These are phyloP conservation scores for Blastobotrys peoriensis DNA, from an alignment of 805 yeast species.

Conservation along the genomic window DNA sequence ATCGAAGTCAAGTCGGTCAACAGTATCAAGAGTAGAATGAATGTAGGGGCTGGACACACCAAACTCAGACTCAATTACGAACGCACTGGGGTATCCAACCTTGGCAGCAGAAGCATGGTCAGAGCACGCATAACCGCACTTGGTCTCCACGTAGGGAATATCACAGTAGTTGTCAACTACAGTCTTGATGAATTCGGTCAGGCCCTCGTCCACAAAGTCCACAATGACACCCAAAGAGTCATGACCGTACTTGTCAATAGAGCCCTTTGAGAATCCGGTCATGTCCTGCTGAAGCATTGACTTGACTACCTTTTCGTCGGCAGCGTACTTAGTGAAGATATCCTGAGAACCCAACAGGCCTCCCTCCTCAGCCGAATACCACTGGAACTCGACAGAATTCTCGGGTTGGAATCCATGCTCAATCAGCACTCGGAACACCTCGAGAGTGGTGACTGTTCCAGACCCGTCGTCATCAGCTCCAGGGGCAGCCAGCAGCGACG, in stretches of 20 bases:
- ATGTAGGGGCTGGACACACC: slow-evolving; percentile 59
- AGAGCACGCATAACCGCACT: slow-evolving; percentile 89
- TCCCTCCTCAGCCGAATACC: slow-evolving; percentile 93
- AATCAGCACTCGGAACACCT: slow-evolving; percentile 61
- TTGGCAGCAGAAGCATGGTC: slow-evolving; percentile 85
- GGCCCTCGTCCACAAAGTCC: slow-evolving; percentile 53
- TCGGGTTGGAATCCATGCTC: slow-evolving; percentile 44
- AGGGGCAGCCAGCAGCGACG: slow-evolving; percentile 65
- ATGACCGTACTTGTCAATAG: slow-evolving; percentile 44
- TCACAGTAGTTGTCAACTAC: slow-evolving; percentile 56
- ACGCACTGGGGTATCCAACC: slow-evolving; percentile 78
- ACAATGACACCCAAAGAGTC: slow-evolving; percentile 76
- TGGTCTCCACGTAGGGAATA: slow-evolving; percentile 66
- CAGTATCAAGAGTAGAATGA: slow-evolving; percentile 73
- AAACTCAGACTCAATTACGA: slow-evolving; percentile 73
- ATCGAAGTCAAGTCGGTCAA: slow-evolving; percentile 69
- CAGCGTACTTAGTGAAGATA: slow-evolving; percentile 52
- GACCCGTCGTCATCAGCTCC: slow-evolving; percentile 96
- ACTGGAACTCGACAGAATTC: slow-evolving; percentile 85
- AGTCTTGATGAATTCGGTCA: slow-evolving; percentile 56
- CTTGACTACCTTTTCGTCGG: slow-evolving; percentile 46
- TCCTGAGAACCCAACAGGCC: slow-evolving; percentile 84
- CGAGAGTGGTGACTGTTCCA: slow-evolving; percentile 75
- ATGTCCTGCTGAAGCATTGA: slow-evolving; percentile 94
- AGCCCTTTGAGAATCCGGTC: slow-evolving; percentile 69